Evolutionary conservation across 2,329 filamentous ascomycete species (phyloP).

Genomic region (Alternaria viburni): DNA sequence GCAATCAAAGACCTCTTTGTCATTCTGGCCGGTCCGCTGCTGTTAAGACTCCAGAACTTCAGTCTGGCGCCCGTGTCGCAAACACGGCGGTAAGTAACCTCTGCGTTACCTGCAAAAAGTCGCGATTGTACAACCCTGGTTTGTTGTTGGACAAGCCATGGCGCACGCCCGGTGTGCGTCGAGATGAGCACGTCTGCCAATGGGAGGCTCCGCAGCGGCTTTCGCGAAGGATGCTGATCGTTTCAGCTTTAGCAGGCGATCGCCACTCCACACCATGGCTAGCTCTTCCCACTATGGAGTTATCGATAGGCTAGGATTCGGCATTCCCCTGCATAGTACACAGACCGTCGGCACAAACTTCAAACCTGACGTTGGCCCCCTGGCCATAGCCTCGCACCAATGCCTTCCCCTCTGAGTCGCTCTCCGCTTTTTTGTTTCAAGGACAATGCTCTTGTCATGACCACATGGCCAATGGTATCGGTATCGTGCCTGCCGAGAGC

Average conservation of each 20-base stretch:
- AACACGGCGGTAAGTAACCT: conserved; percentile 25
- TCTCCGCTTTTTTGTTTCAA: conserved; percentile 38
- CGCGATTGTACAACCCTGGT: conserved; percentile 16
- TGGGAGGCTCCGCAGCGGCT: conserved; percentile 15
- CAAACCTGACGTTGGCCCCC: conserved; percentile 28
- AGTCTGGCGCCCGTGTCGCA: conserved; percentile 21
- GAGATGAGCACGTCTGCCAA: conserved; percentile 22
- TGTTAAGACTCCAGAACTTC: background rate
- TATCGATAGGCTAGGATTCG: conserved; percentile 35
- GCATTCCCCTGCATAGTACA: conserved; percentile 22
- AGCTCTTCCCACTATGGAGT: conserved; percentile 3
- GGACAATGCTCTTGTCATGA: conserved; percentile 32
- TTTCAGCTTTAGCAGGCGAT: conserved; percentile 35
- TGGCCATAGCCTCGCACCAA: conserved; percentile 24
- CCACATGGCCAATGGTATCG: conserved; percentile 29
- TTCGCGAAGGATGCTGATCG: conserved; percentile 11
- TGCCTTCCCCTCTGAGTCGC: conserved; percentile 20
- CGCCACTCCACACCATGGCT: conserved; percentile 23
- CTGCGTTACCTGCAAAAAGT: conserved; percentile 13
- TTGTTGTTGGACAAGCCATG: conserved; percentile 17
- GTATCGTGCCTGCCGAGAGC: conserved; percentile 35
- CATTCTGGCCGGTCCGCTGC: background rate
- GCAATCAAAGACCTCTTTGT: conserved; percentile 17
- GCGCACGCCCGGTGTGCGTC: conserved; percentile 19
- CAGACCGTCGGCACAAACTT: conserved; percentile 20